Percentiles rank a stretch among this genome's conserved stretches.
phyloP scores from a whole-genome alignment of 257 asterid genomes.

The Marsdenia floribunda region DNA sequence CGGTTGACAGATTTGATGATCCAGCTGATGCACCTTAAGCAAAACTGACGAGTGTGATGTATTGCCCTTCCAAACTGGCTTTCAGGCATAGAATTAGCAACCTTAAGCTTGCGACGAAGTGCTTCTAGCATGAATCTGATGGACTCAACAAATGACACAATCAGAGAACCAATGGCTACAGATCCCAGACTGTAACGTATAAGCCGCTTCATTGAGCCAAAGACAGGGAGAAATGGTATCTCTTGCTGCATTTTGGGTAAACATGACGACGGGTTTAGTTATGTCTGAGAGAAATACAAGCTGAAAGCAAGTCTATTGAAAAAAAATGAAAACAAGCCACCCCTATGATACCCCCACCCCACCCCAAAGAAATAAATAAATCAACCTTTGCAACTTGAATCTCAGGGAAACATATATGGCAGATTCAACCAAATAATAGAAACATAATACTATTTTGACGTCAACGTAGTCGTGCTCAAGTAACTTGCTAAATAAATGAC shows the following conservation, averaged over 20 bases:
- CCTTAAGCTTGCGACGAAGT: constrained; percentile 86
- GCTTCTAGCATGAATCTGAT: constrained; percentile 83
- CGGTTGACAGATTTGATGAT: constrained; percentile 79
- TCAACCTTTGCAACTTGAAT: neutral
- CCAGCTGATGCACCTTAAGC: constrained; percentile 68
- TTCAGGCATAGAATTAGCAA: constrained; percentile 46
- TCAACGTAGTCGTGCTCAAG: neutral
- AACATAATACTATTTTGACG: neutral
- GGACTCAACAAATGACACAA: constrained; percentile 71
- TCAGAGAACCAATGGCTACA: constrained; percentile 82
- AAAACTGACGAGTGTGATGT: constrained; percentile 55
- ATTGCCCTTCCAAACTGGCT: constrained; percentile 57
- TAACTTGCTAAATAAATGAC: neutral
- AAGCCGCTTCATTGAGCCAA: constrained; percentile 94
- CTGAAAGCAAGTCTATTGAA: too few relatives aligned
- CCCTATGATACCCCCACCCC: too few relatives aligned
- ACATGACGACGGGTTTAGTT: neutral
- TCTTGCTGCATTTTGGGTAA: constrained; percentile 49
- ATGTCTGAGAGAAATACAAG: neutral
- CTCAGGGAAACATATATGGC: neutral
- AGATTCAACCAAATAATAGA: neutral
- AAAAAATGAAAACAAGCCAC: too few relatives aligned
- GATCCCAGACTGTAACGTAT: constrained; percentile 80
- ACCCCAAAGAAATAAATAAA: too few relatives aligned
- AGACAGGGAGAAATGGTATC: constrained; percentile 87